Percentiles rank a stretch among this genome's conserved stretches.
Conservation (phyloP, 148 eudicot genomes). For the Rhododendron kiyosumense region DNA sequence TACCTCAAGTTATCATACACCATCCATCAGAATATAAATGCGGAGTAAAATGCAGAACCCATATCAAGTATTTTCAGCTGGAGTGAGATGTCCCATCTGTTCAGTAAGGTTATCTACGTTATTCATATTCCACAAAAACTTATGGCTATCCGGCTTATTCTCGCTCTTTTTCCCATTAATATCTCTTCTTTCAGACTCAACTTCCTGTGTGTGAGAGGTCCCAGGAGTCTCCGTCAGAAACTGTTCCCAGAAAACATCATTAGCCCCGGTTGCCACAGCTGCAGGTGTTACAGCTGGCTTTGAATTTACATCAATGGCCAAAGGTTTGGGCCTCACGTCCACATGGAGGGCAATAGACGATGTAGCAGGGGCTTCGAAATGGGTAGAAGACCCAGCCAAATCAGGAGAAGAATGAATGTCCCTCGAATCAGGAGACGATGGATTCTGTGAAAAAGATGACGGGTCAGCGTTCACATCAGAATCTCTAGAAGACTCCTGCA, state of each 20-base stretch:
- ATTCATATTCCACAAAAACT: slow-evolving; percentile 24
- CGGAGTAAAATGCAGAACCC: not conserved
- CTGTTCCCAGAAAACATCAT: slow-evolving; percentile 53
- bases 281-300: slow-evolving; percentile 13
- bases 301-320: slow-evolving; percentile 26
- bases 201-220: slow-evolving; percentile 27
- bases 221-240: slow-evolving; percentile 41
- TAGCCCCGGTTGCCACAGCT: slow-evolving; percentile 16
- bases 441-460: slow-evolving; percentile 10
- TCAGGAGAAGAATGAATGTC: slow-evolving; percentile 27
- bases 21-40: not conserved
- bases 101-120: slow-evolving; percentile 27
- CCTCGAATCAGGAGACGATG: slow-evolving; percentile 19
- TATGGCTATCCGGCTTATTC: slow-evolving; percentile 14
- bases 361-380: slow-evolving; percentile 21
- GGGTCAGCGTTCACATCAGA: slow-evolving; percentile 20
- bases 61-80: slow-evolving; percentile 20
- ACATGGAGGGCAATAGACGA: slow-evolving; percentile 21
- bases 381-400: slow-evolving; percentile 15
- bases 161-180: slow-evolving; percentile 9
- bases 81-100: slow-evolving; percentile 33
- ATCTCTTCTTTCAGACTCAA: slow-evolving; percentile 28
- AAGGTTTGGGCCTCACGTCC: slow-evolving; percentile 18
- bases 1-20: slow-evolving; percentile 8
- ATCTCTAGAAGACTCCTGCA: slow-evolving; percentile 23